A percentile compares a stretch with the other conserved stretches of the same genome.
Evolutionary conservation across 805 yeast species (phyloP).

Genomic region (Tanozyma kutaoensis): DNA sequence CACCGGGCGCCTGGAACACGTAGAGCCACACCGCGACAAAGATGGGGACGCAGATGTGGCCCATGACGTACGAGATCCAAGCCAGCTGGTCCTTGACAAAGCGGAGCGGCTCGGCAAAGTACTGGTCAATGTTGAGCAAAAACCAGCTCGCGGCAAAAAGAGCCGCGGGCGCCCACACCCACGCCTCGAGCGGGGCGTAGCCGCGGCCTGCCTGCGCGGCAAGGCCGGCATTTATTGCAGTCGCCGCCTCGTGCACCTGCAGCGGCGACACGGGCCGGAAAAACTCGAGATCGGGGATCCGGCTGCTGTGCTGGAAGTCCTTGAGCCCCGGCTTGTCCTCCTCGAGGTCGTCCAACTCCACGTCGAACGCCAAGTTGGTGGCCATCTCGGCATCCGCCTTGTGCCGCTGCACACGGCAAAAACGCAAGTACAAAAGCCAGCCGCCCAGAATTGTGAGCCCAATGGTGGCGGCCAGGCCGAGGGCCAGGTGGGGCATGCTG

Average conservation of each 20-base stretch:
- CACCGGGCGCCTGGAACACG: slow-evolving; percentile 57
- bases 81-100: slow-evolving; percentile 40
- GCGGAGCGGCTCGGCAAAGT: slow-evolving; percentile 26
- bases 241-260: slow-evolving; percentile 1
- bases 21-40: slow-evolving; percentile 50
- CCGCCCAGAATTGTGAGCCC: background rate
- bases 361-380: background rate
- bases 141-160: slow-evolving; percentile 34
- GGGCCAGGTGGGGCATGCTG: slow-evolving; percentile 3
- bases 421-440: slow-evolving; percentile 5
- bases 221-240: slow-evolving; percentile 1
- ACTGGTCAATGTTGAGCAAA: slow-evolving; percentile 31
- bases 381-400: background rate
- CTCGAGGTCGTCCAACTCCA: slow-evolving; percentile 1
- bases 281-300: slow-evolving; percentile 2
- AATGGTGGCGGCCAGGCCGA: slow-evolving; percentile 1
- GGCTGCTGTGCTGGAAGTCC: slow-evolving; percentile 4
- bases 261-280: slow-evolving; percentile 1
- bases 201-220: slow-evolving; percentile 3
- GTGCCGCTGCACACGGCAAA: slow-evolving; percentile 1
- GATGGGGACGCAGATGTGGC: slow-evolving; percentile 49
- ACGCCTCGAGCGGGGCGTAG: slow-evolving; percentile 5
- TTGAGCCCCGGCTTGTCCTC: slow-evolving; percentile 2
- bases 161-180: slow-evolving; percentile 20
- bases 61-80: slow-evolving; percentile 49